These are phyloP conservation scores for Pholiota conissans DNA, from an alignment of 768 basidiomycete species.

Conservation along the genomic window DNA sequence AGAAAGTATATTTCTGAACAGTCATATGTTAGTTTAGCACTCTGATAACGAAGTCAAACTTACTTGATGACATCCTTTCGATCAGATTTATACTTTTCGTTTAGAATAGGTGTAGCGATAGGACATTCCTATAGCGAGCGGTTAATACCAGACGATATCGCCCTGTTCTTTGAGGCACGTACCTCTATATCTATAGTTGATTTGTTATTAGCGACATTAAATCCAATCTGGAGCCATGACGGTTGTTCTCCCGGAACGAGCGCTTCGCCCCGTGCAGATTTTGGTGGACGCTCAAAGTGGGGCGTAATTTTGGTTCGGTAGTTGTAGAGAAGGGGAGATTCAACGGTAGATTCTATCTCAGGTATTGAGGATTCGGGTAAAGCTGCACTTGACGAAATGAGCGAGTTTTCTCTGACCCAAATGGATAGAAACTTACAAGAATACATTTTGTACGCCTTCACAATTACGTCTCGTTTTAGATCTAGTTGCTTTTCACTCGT, in stretches of 20 bases:
- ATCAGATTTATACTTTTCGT: conserved; percentile 59
- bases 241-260: conserved; percentile 37
- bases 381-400: conserved; percentile 33
- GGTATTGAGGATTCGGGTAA: conserved; percentile 63
- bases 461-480: conserved; percentile 83
- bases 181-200: conserved; percentile 92
- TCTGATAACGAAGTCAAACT: conserved; percentile 17
- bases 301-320: conserved; percentile 98
- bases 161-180: conserved; percentile 1
- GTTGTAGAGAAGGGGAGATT: conserved; percentile 86
- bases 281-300: conserved; percentile 84
- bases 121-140: conserved; percentile 71
- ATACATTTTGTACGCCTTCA: conserved; percentile 81
- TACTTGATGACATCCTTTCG: conserved; percentile 71
- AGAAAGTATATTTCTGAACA: conserved; percentile 66
- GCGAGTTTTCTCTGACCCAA: background rate
- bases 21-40: background rate
- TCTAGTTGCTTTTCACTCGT: conserved; percentile 85
- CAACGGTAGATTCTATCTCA: conserved; percentile 66
- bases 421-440: conserved; percentile 41
- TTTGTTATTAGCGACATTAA: conserved; percentile 76
- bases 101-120: conserved; percentile 82
- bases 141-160: background rate
- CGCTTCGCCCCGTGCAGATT: conserved; percentile 27
- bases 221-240: conserved; percentile 84